A percentile compares a stretch with the other conserved stretches of the same genome.
Conservation (phyloP, 495 filamentous ascomycete genomes). For the Halenospora varia region DNA sequence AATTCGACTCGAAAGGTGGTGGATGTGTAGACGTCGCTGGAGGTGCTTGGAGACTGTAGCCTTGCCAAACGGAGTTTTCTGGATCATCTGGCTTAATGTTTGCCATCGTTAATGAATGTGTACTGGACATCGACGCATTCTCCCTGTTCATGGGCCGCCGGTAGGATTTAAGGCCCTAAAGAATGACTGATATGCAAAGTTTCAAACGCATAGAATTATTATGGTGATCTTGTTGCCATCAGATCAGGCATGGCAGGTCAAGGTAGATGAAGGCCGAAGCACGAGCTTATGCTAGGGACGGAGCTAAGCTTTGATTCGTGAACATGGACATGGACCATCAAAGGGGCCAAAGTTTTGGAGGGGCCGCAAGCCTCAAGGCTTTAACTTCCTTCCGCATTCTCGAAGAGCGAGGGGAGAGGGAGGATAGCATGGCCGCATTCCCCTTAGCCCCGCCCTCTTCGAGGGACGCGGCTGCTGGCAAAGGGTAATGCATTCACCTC, state of each 20-base stretch:
- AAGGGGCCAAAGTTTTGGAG: slow-evolving; percentile 13
- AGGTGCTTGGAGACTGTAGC: slow-evolving; percentile 24
- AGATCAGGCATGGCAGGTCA: slow-evolving; percentile 12
- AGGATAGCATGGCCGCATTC: slow-evolving; percentile 3
- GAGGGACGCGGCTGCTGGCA: not conserved
- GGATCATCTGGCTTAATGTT: slow-evolving; percentile 25
- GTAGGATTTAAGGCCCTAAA: slow-evolving; percentile 4
- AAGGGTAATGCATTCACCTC: slow-evolving; percentile 6
- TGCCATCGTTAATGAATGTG: slow-evolving; percentile 26
- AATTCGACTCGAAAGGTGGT: slow-evolving; percentile 17
- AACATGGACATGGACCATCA: slow-evolving; percentile 7
- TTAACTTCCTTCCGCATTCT: slow-evolving; percentile 19
- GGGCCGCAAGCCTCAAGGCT: slow-evolving; percentile 17
- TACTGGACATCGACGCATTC: slow-evolving; percentile 24
- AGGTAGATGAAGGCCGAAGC: slow-evolving; percentile 23
- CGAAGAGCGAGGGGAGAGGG: not conserved
- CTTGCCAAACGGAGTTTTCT: slow-evolving; percentile 24
- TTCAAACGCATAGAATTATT: slow-evolving; percentile 11
- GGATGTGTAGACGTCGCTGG: slow-evolving; percentile 3
- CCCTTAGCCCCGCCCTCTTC: not conserved
- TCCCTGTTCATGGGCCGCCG: not conserved
- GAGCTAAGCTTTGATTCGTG: slow-evolving; percentile 24
- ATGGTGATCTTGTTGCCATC: slow-evolving; percentile 13
- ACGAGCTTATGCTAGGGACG: slow-evolving; percentile 14
- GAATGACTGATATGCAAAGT: slow-evolving; percentile 5